Evolutionary conservation across 2,329 filamentous ascomycete species (phyloP).

Genomic region (Ophiocordyceps robertsii): DNA sequence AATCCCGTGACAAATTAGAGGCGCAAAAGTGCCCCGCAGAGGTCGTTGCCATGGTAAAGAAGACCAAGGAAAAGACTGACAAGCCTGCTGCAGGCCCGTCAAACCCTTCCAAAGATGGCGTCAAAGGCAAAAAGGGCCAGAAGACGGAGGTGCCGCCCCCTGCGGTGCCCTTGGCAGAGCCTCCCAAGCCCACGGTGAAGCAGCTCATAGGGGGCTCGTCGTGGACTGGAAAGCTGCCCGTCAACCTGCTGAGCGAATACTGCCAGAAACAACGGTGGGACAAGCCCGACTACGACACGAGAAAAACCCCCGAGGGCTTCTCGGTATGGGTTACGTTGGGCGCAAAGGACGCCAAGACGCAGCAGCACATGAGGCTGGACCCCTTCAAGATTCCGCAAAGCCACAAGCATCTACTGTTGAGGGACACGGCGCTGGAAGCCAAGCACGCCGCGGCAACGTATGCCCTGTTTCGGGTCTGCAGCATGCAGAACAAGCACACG

Average conservation of each 20-base stretch:
- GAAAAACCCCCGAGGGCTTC: slow-evolving; percentile 59
- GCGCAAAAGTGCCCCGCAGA: background rate
- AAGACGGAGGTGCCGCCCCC: slow-evolving; percentile 17
- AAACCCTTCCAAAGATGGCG: slow-evolving; percentile 38
- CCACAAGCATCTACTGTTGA: slow-evolving; percentile 62
- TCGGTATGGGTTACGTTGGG: slow-evolving; percentile 72
- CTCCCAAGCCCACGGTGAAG: slow-evolving; percentile 50
- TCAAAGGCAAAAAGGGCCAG: slow-evolving; percentile 27
- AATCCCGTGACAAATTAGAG: background rate
- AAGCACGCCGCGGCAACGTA: slow-evolving; percentile 89
- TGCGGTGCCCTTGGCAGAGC: slow-evolving; percentile 20
- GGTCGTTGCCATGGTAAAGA: slow-evolving; percentile 31
- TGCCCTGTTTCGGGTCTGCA: slow-evolving; percentile 80
- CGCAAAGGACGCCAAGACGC: slow-evolving; percentile 66
- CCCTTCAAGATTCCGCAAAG: slow-evolving; percentile 69
- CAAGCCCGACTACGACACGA: slow-evolving; percentile 80
- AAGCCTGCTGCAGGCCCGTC: slow-evolving; percentile 18
- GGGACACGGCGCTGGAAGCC: slow-evolving; percentile 75
- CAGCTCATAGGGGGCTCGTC: slow-evolving; percentile 87
- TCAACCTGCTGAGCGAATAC: slow-evolving; percentile 86
- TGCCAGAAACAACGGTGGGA: slow-evolving; percentile 95
- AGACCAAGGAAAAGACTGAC: slow-evolving; percentile 36
- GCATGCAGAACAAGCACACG: slow-evolving; percentile 91
- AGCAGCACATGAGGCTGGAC: slow-evolving; percentile 59
- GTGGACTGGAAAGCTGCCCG: slow-evolving; percentile 94